A percentile compares a stretch with the other conserved stretches of the same genome.
phyloP scores from a whole-genome alignment of 2,329 filamentous ascomycete species.

The Colletotrichum tamarilloi region DNA sequence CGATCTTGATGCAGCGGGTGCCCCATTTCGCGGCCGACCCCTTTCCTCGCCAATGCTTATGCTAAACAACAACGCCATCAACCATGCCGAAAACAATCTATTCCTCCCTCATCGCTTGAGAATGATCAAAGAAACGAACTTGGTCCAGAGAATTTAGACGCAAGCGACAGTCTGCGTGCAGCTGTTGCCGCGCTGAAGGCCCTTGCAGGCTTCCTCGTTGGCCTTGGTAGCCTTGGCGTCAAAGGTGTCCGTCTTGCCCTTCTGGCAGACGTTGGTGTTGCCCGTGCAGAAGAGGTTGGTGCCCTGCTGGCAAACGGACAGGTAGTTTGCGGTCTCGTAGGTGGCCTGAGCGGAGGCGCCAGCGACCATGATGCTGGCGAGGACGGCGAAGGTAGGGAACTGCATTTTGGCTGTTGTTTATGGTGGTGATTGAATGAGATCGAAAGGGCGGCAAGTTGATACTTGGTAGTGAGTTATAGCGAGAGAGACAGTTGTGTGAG shows the following conservation, averaged over 20 bases:
- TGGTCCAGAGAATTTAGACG: neutral
- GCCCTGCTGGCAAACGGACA: conserved; percentile 4
- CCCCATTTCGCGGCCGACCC: too few relatives aligned
- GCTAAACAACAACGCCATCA: too few relatives aligned
- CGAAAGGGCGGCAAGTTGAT: neutral
- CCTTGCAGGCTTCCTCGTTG: conserved; percentile 17
- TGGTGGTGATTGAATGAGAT: neutral
- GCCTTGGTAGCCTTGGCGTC: conserved; percentile 15
- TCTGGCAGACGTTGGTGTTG: conserved; percentile 10
- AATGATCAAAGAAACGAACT: neutral
- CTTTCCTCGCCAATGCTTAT: too few relatives aligned
- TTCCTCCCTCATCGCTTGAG: neutral
- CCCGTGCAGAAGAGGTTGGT: conserved; percentile 21
- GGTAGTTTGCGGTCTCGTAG: conserved; percentile 8
- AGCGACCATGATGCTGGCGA: neutral
- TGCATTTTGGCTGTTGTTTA: conserved; percentile 9
- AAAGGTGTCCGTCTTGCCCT: conserved; percentile 11
- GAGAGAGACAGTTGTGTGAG: neutral
- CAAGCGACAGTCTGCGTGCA: conserved; percentile 23
- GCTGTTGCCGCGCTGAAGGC: neutral
- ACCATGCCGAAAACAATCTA: neutral
- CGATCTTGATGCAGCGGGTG: neutral
- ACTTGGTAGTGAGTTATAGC: neutral
- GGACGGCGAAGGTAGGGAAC: conserved; percentile 7
- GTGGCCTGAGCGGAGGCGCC: neutral